Base-by-base conservation (phyloP, 2,329 filamentous ascomycete species). In the Zopfia rhizophila region DNA sequence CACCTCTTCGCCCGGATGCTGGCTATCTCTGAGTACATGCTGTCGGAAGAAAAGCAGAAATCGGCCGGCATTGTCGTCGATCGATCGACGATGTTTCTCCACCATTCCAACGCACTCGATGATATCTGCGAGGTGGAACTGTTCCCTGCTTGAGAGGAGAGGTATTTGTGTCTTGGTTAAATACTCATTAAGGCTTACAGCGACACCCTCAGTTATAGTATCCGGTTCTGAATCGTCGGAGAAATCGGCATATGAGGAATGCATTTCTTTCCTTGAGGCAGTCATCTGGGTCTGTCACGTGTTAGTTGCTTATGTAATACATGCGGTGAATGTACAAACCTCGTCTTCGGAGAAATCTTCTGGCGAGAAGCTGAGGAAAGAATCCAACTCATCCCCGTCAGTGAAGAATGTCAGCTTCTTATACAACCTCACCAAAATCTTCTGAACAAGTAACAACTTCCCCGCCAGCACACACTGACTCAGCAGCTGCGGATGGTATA, bases 401-500 rank as follows among this genome's bases (percentile, higher is more conserved):
- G 87, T 84, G 69, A 88, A 90, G 56, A 90, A 96, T 63, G 92
- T 96, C 38, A 99, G 74, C 11, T 84, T 87, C 59, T 86, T 84
- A 60, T 91, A 81, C 16, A 99, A 75, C 5, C 83, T 83, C 38
- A 89, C 76, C 19, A 97, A 72, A 7, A 96, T 85, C 7, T 79
- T 79, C 56, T 91, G 87, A 2, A 94, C 90, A 5, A 91, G 70
- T 3, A 73, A 68, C 23, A 82, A 81, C 66, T 96, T 96, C 1
- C 92, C 93, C 14, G 86, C 82, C 18, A 96, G 77, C 25, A 96
- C 90, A 60, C 89, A 93, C 68, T 97, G 90, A 39, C 89, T 88
- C 18, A 97, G 74, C 47, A 96, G 90, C 62, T 96, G 91, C 0
- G 94, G 94, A 61, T 99, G 93, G 60, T 96, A 99, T 2, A 95